Base-by-base conservation (phyloP, 2,329 filamentous ascomycete genomes). In the Penicillium paneum region DNA sequence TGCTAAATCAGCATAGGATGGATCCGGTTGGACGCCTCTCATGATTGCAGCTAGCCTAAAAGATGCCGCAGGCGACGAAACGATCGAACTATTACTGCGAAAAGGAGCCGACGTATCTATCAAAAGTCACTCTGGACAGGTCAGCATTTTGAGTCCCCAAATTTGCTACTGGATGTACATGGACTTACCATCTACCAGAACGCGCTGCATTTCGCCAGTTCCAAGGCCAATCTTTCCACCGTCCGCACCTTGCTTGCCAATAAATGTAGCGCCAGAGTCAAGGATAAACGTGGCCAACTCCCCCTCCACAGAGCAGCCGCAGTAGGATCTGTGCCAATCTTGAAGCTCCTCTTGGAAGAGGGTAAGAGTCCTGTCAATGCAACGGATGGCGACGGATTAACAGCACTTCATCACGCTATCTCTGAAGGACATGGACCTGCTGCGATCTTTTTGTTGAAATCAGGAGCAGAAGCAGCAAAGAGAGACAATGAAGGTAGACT, bases 301-400 rank as follows among this genome's bases (percentile, higher is more conserved):
- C 83, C 95, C 7, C 81, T 99, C 26, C 95, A 99, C 73, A 85
- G 94, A 17, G 94, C 94, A 3, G 93, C 94, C 0, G 93, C 94
- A 3, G 84, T 91, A 3, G 95, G 95, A 7, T 93, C 88, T 4
- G 83, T 88, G n/a, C 91, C 93, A 5, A 91, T 99, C 77, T 80
- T 96, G 44, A 88, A 86, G 64, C 76, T 96, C 35, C 77, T 99
- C 13, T 76, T 97, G 15, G 84, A 89, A 65, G 83, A 89, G 63
- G 81, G 79, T 61, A 82, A 80, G 59, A 96, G 90, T 61, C 92
- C 93, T 0, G 69, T 97, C 24, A 90, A 96, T 72, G 86, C 91
- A 2, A 86, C 88, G 2, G 94, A 99, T 75, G 78, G 79, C 34
- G 85, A 91, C 62, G 93, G 93, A 1, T 86, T 89, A 70, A 97